phyloP scores from a whole-genome alignment of 2,329 filamentous ascomycete genomes.

The Chrysoporthe cubensis region DNA sequence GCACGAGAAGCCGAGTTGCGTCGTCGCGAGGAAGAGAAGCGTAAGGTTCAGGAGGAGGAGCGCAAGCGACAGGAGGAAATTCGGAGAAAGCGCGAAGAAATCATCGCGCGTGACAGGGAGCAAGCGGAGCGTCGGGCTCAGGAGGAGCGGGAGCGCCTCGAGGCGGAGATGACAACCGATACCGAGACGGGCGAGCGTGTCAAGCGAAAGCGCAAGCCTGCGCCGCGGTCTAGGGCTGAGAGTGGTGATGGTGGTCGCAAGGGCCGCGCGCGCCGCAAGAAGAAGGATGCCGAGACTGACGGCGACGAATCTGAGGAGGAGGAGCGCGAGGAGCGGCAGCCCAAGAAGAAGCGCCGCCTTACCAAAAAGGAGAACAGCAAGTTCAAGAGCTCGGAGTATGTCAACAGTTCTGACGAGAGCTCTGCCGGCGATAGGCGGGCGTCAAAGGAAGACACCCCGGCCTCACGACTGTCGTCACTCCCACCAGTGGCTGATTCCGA shows the following conservation, averaged over 20 bases:
- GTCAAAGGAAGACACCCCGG: slow-evolving; percentile 33
- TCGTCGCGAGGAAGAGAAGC: slow-evolving; percentile 76
- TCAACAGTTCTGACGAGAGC: slow-evolving; percentile 73
- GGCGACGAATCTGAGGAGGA: slow-evolving; percentile 53
- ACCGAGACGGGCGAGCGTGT: slow-evolving; percentile 80
- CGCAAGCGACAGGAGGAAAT: slow-evolving; percentile 79
- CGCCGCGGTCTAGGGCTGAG: slow-evolving; percentile 38
- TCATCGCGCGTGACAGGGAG: slow-evolving; percentile 75
- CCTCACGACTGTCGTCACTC: slow-evolving; percentile 29
- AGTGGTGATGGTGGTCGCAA: slow-evolving; percentile 41
- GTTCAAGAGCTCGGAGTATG: slow-evolving; percentile 84
- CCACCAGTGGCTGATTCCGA: slow-evolving; percentile 35
- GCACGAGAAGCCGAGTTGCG: slow-evolving; percentile 79
- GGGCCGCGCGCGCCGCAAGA: slow-evolving; percentile 54
- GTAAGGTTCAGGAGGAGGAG: slow-evolving; percentile 69
- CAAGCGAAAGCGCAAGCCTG: slow-evolving; percentile 73
- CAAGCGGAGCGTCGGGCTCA: slow-evolving; percentile 72
- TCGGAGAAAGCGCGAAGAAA: slow-evolving; percentile 80
- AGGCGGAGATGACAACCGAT: slow-evolving; percentile 81
- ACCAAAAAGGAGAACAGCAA: slow-evolving; percentile 61
- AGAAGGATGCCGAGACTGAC: slow-evolving; percentile 58
- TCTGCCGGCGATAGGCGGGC: slow-evolving; percentile 33
- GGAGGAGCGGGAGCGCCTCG: slow-evolving; percentile 69
- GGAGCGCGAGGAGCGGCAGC: slow-evolving; percentile 55
- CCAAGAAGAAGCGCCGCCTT: slow-evolving; percentile 66